Conservation (phyloP, 164 flowering plant genomes). For the Amborella trichopoda region DNA sequence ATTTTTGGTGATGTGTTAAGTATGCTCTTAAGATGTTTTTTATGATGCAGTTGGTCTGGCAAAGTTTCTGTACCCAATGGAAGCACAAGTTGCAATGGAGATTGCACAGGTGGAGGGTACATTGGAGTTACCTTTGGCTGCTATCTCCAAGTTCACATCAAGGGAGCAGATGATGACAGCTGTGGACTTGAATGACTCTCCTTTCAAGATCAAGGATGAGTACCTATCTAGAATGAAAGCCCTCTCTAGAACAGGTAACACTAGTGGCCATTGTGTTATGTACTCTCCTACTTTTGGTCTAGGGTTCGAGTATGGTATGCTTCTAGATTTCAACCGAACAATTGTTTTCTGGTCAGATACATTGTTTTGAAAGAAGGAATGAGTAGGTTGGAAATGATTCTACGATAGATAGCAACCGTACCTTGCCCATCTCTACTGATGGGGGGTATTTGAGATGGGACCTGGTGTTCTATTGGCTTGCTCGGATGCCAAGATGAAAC, state of each 20-base stretch:
- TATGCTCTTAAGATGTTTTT: no score
- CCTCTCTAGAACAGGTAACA: slow-evolving; percentile 78
- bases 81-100: slow-evolving; percentile 85
- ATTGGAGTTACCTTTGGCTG: slow-evolving; percentile 30
- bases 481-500: no score
- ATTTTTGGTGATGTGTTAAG: no score
- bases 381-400: no score
- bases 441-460: no score
- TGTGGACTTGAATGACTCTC: slow-evolving; percentile 67
- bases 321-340: no score
- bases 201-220: slow-evolving; percentile 66
- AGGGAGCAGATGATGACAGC: slow-evolving; percentile 28
- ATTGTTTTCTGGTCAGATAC: no score
- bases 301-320: neutral
- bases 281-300: neutral
- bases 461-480: no score
- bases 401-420: no score
- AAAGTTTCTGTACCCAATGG: slow-evolving; percentile 62
- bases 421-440: no score
- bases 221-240: slow-evolving; percentile 55
- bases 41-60: slow-evolving; percentile 59
- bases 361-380: no score
- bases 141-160: slow-evolving; percentile 11
- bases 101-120: slow-evolving; percentile 77
- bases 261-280: no score